Percentiles rank a stretch among this genome's conserved stretches.
Evolutionary conservation across 139 green algal species (phyloP).

Genomic region (Axilococcus clingmanii): DNA sequence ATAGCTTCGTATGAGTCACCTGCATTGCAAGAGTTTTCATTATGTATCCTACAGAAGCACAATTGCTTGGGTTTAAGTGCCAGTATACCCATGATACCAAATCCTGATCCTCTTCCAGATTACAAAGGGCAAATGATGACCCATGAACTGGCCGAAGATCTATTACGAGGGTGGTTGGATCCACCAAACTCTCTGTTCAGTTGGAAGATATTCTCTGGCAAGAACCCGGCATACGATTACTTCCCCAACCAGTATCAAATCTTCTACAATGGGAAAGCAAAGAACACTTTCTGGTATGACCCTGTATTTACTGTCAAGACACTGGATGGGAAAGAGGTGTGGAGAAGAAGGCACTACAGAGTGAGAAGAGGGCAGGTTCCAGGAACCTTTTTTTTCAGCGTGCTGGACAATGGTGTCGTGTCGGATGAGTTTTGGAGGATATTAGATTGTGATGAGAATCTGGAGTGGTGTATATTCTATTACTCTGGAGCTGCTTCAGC

Average conservation of each 20-base stretch:
- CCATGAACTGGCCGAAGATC: slow-evolving; percentile 65
- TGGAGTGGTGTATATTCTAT: slow-evolving; percentile 50
- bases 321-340: slow-evolving; percentile 63
- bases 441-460: slow-evolving; percentile 69
- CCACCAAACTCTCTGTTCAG: slow-evolving; percentile 11
- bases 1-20: slow-evolving; percentile 86
- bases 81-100: slow-evolving; percentile 34
- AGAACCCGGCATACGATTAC: slow-evolving; percentile 73
- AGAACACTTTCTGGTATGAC: slow-evolving; percentile 72
- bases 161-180: slow-evolving; percentile 49
- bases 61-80: slow-evolving; percentile 80
- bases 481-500: slow-evolving; percentile 18
- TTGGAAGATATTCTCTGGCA: slow-evolving; percentile 56
- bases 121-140: slow-evolving; percentile 71
- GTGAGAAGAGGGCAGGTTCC: slow-evolving; percentile 47
- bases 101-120: slow-evolving; percentile 61
- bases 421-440: slow-evolving; percentile 80
- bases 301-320: slow-evolving; percentile 72
- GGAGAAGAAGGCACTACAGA: slow-evolving; percentile 72
- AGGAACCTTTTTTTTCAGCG: slow-evolving; percentile 62
- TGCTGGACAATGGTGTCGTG: slow-evolving; percentile 91
- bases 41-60: slow-evolving; percentile 94
- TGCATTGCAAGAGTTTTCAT: slow-evolving; percentile 73
- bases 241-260: slow-evolving; percentile 80
- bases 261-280: slow-evolving; percentile 75